phyloP scores from a whole-genome alignment of 2,329 filamentous ascomycete species.

The Hypoxylon sp. region DNA sequence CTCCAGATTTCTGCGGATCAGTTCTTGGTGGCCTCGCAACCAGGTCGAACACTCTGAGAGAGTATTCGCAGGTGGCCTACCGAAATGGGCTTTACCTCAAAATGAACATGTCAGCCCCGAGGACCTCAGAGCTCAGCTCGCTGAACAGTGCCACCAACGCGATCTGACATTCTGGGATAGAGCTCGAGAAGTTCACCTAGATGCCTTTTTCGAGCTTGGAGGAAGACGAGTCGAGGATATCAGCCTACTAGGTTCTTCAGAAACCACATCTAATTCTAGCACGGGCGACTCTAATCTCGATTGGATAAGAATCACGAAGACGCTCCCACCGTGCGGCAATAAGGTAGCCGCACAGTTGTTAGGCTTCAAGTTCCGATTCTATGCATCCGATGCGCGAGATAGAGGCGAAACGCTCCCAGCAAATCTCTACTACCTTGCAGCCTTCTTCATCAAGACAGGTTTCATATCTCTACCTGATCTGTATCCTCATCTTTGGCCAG shows the following conservation, averaged over 20 bases:
- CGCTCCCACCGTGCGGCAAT: constrained; percentile 87
- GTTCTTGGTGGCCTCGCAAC: constrained; percentile 95
- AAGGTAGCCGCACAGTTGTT: constrained; percentile 93
- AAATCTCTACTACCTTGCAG: constrained; percentile 92
- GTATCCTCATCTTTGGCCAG: constrained; percentile 91
- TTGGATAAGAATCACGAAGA: constrained; percentile 87
- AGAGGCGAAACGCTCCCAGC: constrained; percentile 85
- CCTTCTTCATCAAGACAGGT: constrained; percentile 94
- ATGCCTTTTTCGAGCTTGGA: constrained; percentile 92
- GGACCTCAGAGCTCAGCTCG: constrained; percentile 75
- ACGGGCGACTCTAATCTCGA: constrained; percentile 59
- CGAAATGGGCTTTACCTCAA: constrained; percentile 85
- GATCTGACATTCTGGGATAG: constrained; percentile 86
- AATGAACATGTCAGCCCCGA: constrained; percentile 67
- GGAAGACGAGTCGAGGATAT: constrained; percentile 75
- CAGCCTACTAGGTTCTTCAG: constrained; percentile 65
- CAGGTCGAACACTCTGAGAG: constrained; percentile 60
- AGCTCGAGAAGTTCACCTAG: constrained; percentile 81
- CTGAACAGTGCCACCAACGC: constrained; percentile 71
- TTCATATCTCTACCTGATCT: constrained; percentile 94
- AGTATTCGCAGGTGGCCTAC: constrained; percentile 76
- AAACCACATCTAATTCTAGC: constrained; percentile 65
- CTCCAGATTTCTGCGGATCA: constrained; percentile 89
- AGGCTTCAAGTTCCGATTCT: constrained; percentile 97
- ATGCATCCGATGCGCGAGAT: constrained; percentile 84